These are phyloP conservation scores for Pestalotiopsis sp. DNA, from an alignment of 2,329 filamentous ascomycete genomes.

Conservation along the genomic window DNA sequence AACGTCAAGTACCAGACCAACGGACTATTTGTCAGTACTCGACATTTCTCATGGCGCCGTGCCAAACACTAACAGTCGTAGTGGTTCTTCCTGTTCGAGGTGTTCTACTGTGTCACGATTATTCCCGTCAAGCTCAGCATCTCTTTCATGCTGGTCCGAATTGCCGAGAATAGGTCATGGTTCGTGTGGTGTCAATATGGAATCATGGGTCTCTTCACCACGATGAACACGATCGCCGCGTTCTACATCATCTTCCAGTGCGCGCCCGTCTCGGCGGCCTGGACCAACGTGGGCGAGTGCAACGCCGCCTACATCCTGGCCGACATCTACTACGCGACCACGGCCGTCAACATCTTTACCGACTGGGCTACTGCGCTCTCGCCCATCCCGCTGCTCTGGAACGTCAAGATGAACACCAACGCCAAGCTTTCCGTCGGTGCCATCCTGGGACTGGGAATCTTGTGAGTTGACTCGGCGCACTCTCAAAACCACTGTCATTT, in stretches of 20 bases:
- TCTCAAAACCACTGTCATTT: no score
- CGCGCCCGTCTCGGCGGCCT: constrained; percentile 20
- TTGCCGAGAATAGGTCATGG: constrained; percentile 16
- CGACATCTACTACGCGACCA: constrained; percentile 24
- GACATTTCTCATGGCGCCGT: background rate
- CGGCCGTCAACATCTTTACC: constrained; percentile 19
- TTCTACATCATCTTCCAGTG: constrained; percentile 24
- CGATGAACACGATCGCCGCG: constrained; percentile 21
- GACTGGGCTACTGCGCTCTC: constrained; percentile 5
- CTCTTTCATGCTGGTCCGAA: constrained; percentile 20
- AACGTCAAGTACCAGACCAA: constrained; percentile 17
- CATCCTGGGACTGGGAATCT: constrained; percentile 21
- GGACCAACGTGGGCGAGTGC: constrained; percentile 18
- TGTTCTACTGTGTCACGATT: constrained; percentile 23
- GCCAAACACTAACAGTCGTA: constrained; percentile 1
- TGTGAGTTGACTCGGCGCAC: constrained; percentile 7
- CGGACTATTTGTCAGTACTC: constrained; percentile 18
- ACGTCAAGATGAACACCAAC: constrained; percentile 22
- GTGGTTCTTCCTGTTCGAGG: constrained; percentile 25
- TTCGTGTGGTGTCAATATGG: constrained; percentile 17
- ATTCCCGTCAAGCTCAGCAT: constrained; percentile 22
- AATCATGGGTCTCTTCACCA: constrained; percentile 21
- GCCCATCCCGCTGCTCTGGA: constrained; percentile 24
- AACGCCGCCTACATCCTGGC: constrained; percentile 17
- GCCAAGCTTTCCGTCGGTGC: constrained; percentile 22